phyloP scores from a whole-genome alignment of 768 basidiomycete genomes.

The Pleurotus eryngii region DNA sequence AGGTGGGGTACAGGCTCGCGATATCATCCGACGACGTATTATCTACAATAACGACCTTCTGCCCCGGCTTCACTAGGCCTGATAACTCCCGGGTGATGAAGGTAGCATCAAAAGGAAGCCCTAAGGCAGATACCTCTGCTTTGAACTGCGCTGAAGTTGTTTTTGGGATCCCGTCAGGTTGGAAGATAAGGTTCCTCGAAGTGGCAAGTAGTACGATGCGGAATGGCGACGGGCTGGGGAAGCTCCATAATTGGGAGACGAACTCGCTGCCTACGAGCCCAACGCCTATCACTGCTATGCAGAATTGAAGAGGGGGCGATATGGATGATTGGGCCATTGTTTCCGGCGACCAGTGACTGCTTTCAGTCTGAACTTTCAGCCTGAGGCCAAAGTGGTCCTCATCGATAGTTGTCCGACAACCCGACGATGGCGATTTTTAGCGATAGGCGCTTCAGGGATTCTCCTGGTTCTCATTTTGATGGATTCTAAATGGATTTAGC shows the following conservation, averaged over 20 bases:
- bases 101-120: slow-evolving; percentile 47
- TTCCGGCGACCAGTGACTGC: too few species aligned
- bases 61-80: slow-evolving; percentile 40
- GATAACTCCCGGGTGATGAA: slow-evolving; percentile 43
- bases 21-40: slow-evolving; percentile 87
- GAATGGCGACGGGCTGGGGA: slow-evolving; percentile 57
- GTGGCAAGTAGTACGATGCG: slow-evolving; percentile 67
- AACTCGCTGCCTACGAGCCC: slow-evolving; percentile 93
- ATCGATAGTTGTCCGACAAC: too few species aligned
- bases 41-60: slow-evolving; percentile 75
- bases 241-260: slow-evolving; percentile 72
- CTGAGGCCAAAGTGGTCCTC: too few species aligned
- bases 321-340: slow-evolving; percentile 1
- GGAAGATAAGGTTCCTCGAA: slow-evolving; percentile 58
- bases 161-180: slow-evolving; percentile 40
- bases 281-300: slow-evolving; percentile 83
- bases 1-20: slow-evolving; percentile 76
- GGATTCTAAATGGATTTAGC: too few species aligned
- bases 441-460: too few species aligned
- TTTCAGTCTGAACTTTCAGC: too few species aligned
- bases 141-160: slow-evolving; percentile 28
- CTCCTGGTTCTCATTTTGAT: too few species aligned
- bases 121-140: slow-evolving; percentile 31
- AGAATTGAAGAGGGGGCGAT: slow-evolving; percentile 21
- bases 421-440: too few species aligned